Evolutionary conservation across 257 asterid species (phyloP), one percentile per base, ranked within the genome.

Genomic region (Solanum megistacrolobum): DNA sequence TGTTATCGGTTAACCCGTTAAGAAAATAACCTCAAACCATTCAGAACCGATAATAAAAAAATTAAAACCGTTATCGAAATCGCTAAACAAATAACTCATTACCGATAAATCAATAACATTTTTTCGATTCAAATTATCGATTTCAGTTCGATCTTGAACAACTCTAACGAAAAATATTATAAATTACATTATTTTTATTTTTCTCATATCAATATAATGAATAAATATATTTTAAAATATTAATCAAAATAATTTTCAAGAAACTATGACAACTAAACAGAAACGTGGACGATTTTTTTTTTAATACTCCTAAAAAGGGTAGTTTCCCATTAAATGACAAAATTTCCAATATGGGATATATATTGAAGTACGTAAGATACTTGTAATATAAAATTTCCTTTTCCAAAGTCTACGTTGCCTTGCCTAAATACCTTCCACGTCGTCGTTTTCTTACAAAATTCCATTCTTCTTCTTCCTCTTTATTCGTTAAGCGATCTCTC

Each of bases 391-490:
- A n/a, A 65, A 23, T 62, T 84, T 62, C 76, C 25, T 60, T 84
- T 36, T 16, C 25, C 6, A 84, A 16, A 84, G 78, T 84, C 87
- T 13, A 27, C 79, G 39, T 81, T 55, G 65, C 11, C 65, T 81
- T 1, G 85, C 27, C 2, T 81, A 48, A 46, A 46, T 81, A 41
- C 41, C 13, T 81, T 81, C 27, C 78, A 81, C 85, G 85, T 81
- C 83, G 83, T 73, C 29, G 82, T 81, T 81, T 79, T 43, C 66
- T 58, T 7, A 58, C 66, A 79, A 20, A 79, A 5, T 18, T 18
- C 65, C 4, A 55, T 55, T 55, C 1, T 55, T 38, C 20, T 41
- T 25, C 14, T 39, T 43, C 41, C 85, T 81, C 27, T 79, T 43
- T 13, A 43, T 79, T 79, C 66, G 25, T 29, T 79, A 41, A 20